Conservation (phyloP, 2,329 filamentous ascomycete genomes). For the Venturia carpophila region DNA sequence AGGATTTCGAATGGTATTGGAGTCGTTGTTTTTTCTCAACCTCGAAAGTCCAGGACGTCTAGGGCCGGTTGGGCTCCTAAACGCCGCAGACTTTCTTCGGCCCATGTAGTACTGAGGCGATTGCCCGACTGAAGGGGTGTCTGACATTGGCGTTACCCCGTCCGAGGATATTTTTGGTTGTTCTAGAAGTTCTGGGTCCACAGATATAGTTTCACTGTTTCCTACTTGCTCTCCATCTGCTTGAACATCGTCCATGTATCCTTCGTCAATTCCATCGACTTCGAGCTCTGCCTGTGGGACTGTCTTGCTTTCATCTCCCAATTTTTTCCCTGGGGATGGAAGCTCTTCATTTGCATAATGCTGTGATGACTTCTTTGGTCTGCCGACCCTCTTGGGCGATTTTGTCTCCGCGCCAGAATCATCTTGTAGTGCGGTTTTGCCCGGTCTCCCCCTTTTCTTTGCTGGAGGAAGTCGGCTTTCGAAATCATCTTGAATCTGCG, state of each 20-base stretch:
- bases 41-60: background rate
- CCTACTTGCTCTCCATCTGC: background rate
- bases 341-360: background rate
- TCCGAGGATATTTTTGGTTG: background rate
- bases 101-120: background rate
- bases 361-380: slow-evolving; percentile 1
- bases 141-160: background rate
- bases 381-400: background rate
- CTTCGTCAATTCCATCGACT: background rate
- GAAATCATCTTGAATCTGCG: background rate
- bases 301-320: background rate
- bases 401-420: background rate
- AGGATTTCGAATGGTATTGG: background rate
- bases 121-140: background rate
- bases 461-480: background rate
- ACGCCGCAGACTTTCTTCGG: background rate
- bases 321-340: background rate
- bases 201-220: background rate
- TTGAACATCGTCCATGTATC: background rate
- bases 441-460: background rate
- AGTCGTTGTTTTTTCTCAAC: background rate
- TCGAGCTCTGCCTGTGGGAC: background rate
- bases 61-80: background rate
- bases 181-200: background rate
- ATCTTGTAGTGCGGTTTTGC: background rate